Conservation (phyloP, 73 alveolate species). For the Uronychia binucleata region DNA sequence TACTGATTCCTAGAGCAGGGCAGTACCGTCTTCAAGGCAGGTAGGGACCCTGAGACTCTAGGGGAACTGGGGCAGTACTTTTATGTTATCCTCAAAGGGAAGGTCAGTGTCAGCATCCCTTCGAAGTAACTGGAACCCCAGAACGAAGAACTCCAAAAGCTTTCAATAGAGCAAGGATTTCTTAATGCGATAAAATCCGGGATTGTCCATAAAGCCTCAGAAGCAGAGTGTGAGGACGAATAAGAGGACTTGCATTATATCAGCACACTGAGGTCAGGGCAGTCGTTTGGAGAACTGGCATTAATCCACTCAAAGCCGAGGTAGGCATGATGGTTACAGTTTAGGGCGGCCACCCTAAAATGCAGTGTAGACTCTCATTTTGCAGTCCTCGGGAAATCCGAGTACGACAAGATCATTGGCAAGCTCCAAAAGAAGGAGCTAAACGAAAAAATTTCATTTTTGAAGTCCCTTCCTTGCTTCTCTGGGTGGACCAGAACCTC, state of each 20-base stretch:
- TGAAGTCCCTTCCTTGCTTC: conserved; percentile 6
- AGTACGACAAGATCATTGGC: conserved; percentile 3
- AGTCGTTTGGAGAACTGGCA: conserved; percentile 24
- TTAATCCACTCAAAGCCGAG: neutral
- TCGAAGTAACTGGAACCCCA: too few species aligned
- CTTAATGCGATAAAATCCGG: neutral
- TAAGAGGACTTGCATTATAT: neutral
- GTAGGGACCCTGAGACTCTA: neutral
- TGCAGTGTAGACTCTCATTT: conserved; percentile 7
- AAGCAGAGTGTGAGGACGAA: neutral
- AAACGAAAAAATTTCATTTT: neutral
- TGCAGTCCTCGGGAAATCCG: neutral
- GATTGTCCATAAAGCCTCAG: neutral
- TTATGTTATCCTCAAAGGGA: neutral
- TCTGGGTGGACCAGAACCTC: conserved; percentile 15
- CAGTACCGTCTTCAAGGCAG: neutral
- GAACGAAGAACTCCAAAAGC: neutral
- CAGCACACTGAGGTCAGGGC: neutral
- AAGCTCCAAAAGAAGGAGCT: neutral
- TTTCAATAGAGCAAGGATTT: neutral
- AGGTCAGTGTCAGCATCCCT: neutral
- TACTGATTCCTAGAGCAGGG: neutral
- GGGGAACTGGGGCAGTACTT: neutral
- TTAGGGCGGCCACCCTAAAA: conserved; percentile 12
- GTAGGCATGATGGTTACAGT: neutral